These are phyloP conservation scores for Liquidambar formosana DNA, from an alignment of 164 flowering plant species.

Conservation along the genomic window DNA sequence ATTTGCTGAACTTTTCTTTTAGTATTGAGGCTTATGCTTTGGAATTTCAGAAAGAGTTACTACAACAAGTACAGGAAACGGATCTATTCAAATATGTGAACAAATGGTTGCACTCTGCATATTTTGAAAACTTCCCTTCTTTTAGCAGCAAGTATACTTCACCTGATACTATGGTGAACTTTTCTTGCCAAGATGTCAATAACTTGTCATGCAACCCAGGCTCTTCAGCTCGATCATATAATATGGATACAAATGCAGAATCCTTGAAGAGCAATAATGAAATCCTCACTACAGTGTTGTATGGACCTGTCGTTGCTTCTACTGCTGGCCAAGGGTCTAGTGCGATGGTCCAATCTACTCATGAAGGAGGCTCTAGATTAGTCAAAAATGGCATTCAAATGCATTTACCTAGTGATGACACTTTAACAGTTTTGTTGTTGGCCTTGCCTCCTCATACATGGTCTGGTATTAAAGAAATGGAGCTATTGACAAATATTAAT, in stretches of 20 bases:
- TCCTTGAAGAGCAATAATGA: background rate
- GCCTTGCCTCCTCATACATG: constrained; percentile 14
- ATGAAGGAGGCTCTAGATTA: background rate
- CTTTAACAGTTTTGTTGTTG: background rate
- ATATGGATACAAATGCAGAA: background rate
- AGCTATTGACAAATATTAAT: background rate
- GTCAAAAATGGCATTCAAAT: background rate
- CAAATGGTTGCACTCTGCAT: background rate
- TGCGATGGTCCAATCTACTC: constrained; percentile 9
- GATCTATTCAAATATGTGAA: constrained; percentile 4
- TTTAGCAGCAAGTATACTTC: background rate
- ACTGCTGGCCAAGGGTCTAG: background rate
- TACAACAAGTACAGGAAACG: constrained; percentile 9
- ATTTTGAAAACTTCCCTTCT: background rate
- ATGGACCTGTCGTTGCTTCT: background rate
- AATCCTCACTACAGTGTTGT: background rate
- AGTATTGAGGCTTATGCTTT: no score
- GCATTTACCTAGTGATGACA: background rate
- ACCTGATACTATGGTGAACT: background rate
- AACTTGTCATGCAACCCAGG: constrained; percentile 1
- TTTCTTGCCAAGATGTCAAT: constrained; percentile 8
- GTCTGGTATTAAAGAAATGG: constrained; percentile 1
- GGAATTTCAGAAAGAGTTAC: constrained; percentile 5
- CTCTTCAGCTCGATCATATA: background rate
- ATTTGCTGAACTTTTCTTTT: no score